phyloP scores from a whole-genome alignment of 129 eudicot genomes.

The Pseudognaphalium luteoalbum region DNA sequence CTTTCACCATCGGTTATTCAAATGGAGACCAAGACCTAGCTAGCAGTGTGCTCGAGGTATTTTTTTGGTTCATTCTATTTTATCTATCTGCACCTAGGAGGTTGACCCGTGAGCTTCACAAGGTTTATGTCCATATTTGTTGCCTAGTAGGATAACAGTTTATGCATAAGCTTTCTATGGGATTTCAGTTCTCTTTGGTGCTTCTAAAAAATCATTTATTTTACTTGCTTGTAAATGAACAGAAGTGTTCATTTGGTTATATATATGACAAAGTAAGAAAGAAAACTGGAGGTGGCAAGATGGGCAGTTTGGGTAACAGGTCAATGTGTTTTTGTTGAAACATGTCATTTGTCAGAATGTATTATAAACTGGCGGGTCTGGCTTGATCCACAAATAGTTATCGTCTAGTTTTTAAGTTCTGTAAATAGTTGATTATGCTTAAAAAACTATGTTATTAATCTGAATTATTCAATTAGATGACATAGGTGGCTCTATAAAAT shows the following conservation, averaged over 20 bases:
- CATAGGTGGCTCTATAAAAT: too few species aligned
- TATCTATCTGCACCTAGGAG: neutral
- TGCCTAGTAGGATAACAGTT: too few species aligned
- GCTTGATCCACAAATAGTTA: neutral
- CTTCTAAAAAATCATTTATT: too few species aligned
- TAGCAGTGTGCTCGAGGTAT: slow-evolving; percentile 72
- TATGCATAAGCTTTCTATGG: neutral
- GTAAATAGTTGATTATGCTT: too few species aligned
- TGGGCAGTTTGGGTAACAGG: neutral
- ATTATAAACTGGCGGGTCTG: neutral
- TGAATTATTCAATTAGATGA: too few species aligned
- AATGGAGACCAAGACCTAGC: slow-evolving; percentile 78
- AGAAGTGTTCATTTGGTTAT: neutral
- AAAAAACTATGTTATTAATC: too few species aligned
- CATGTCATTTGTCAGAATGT: neutral
- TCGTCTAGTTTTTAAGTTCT: neutral
- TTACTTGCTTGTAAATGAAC: neutral
- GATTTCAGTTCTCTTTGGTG: neutral
- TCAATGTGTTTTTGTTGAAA: neutral
- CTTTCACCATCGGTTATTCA: slow-evolving; percentile 61
- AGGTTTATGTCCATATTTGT: neutral
- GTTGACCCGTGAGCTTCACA: neutral
- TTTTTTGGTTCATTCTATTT: neutral
- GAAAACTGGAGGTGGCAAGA: neutral
- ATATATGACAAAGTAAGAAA: neutral